phyloP scores from a whole-genome alignment of 495 filamentous ascomycete genomes.

The Diplogelasinospora grovesii region DNA sequence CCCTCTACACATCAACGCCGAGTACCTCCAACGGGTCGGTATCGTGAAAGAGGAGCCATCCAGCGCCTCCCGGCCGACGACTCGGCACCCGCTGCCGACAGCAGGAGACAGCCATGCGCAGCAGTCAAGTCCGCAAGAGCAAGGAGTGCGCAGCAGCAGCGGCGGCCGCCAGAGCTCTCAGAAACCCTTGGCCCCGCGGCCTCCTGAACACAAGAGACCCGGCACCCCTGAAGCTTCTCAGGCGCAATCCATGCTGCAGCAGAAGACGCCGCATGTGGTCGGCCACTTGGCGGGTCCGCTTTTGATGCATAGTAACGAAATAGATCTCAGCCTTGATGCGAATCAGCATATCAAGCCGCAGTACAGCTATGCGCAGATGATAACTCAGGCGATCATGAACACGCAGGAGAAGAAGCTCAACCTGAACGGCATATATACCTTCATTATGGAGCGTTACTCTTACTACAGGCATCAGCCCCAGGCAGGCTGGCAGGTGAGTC shows the following conservation, averaged over 20 bases:
- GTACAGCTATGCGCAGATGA: slow-evolving; percentile 95
- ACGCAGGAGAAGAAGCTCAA: slow-evolving; percentile 80
- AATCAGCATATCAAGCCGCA: slow-evolving; percentile 87
- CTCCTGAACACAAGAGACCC: slow-evolving; percentile 61
- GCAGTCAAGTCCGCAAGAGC: slow-evolving; percentile 21
- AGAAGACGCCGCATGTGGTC: slow-evolving; percentile 38
- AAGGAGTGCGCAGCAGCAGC: slow-evolving; percentile 23
- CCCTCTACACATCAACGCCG: slow-evolving; percentile 49
- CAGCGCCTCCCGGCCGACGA: slow-evolving; percentile 9
- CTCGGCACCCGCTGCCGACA: slow-evolving; percentile 46
- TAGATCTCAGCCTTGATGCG: slow-evolving; percentile 78
- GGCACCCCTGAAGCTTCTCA: slow-evolving; percentile 53
- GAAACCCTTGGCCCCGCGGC: slow-evolving; percentile 59
- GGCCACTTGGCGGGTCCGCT: slow-evolving; percentile 30
- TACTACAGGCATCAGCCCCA: slow-evolving; percentile 75
- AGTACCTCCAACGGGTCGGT: slow-evolving; percentile 47
- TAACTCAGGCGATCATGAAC: slow-evolving; percentile 87
- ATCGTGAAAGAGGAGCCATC: slow-evolving; percentile 28
- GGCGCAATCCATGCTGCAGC: slow-evolving; percentile 25
- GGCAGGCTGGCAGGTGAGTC: slow-evolving; percentile 78
- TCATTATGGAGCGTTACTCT: slow-evolving; percentile 80
- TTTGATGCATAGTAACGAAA: slow-evolving; percentile 44
- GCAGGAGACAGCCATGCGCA: slow-evolving; percentile 28
- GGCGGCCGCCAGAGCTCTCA: slow-evolving; percentile 28
- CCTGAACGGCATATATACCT: slow-evolving; percentile 82